These are phyloP conservation scores for Gossypium lobatum DNA, from an alignment of 441 rosid species.

Conservation along the genomic window DNA sequence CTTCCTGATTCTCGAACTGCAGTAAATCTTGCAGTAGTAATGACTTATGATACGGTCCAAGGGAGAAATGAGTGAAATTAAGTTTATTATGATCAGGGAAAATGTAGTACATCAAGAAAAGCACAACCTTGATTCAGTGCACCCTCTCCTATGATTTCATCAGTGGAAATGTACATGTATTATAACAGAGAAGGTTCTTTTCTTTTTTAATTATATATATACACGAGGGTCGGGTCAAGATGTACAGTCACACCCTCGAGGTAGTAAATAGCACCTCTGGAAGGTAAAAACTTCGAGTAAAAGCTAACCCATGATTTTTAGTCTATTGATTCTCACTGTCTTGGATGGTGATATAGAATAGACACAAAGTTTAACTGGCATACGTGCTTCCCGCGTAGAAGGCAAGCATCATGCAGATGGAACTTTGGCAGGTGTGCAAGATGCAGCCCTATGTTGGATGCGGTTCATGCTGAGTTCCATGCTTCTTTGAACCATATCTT, in stretches of 20 bases:
- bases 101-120: background rate
- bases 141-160: conserved; percentile 12
- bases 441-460: conserved; percentile 32
- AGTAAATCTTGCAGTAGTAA: background rate
- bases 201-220: conserved; percentile 12
- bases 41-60: background rate
- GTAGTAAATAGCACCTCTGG: conserved; percentile 21
- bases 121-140: background rate
- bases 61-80: background rate
- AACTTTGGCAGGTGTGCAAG: conserved; percentile 33
- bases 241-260: conserved; percentile 29
- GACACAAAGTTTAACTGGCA: conserved; percentile 17
- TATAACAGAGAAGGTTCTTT: conserved; percentile 1
- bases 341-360: conserved; percentile 17
- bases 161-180: conserved; percentile 21
- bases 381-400: background rate
- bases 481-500: conserved; percentile 73
- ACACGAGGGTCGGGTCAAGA: conserved; percentile 25
- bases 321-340: conserved; percentile 15
- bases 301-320: conserved; percentile 19
- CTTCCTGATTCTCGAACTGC: too few species aligned
- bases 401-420: conserved; percentile 18
- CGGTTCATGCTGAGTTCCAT: conserved; percentile 54
- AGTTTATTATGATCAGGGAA: background rate
- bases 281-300: conserved; percentile 16